These are phyloP conservation scores for Pseudohalonectria lignicola DNA, from an alignment of 2,329 filamentous ascomycete species.

Conservation along the genomic window DNA sequence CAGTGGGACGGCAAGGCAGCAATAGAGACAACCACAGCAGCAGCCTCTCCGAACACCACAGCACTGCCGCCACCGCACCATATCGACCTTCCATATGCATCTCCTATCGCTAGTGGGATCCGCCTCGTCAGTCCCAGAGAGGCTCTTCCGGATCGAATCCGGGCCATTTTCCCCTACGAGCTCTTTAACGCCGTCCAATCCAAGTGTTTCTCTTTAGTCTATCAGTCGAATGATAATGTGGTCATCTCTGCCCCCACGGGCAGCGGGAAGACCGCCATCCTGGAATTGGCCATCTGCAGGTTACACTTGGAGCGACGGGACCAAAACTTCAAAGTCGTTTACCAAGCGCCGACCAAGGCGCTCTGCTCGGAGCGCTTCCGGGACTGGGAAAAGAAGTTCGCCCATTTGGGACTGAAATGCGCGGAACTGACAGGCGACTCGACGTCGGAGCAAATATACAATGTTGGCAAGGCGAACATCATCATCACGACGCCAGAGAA, in stretches of 20 bases:
- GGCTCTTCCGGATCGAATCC: slow-evolving; percentile 58
- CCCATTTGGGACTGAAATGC: slow-evolving; percentile 53
- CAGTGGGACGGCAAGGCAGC: background rate
- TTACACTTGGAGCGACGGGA: slow-evolving; percentile 44
- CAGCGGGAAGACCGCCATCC: slow-evolving; percentile 72
- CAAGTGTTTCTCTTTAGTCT: slow-evolving; percentile 60
- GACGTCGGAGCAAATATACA: slow-evolving; percentile 51
- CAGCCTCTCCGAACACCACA: too few relatives aligned
- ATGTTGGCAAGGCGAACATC: slow-evolving; percentile 64
- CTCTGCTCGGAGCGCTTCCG: slow-evolving; percentile 65
- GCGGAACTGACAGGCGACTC: slow-evolving; percentile 78
- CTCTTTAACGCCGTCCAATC: slow-evolving; percentile 78
- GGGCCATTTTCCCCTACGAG: slow-evolving; percentile 59
- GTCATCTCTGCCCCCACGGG: slow-evolving; percentile 75
- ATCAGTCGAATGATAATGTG: slow-evolving; percentile 60
- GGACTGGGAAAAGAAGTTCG: slow-evolving; percentile 72
- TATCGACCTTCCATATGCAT: slow-evolving; percentile 10
- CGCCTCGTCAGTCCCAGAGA: slow-evolving; percentile 28
- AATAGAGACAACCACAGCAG: too few relatives aligned
- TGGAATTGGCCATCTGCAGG: slow-evolving; percentile 74
- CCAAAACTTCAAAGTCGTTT: slow-evolving; percentile 67
- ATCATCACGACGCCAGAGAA: slow-evolving; percentile 86
- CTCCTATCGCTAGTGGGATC: slow-evolving; percentile 26
- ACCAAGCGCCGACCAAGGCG: slow-evolving; percentile 77
- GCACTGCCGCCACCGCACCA: background rate